Evolutionary conservation across 805 yeast genomes (phyloP).

Genomic region (Vanderwaltozyma polyspora): DNA sequence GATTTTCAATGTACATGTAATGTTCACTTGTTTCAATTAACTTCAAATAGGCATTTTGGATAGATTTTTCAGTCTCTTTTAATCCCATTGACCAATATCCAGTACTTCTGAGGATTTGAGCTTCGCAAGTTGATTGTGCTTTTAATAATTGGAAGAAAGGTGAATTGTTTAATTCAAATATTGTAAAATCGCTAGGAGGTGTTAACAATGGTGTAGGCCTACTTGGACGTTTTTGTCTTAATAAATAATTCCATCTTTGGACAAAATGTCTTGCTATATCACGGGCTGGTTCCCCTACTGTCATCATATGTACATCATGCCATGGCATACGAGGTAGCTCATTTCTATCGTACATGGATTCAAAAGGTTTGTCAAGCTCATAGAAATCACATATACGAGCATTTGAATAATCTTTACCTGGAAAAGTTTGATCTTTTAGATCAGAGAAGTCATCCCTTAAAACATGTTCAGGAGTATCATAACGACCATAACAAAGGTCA

Average conservation of each 20-base stretch:
- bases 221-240: slow-evolving; percentile 90
- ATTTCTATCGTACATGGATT: slow-evolving; percentile 80
- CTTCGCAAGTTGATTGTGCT: slow-evolving; percentile 78
- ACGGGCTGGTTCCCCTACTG: slow-evolving; percentile 88
- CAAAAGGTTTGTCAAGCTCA: slow-evolving; percentile 74
- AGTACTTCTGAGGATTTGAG: slow-evolving; percentile 80
- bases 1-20: slow-evolving; percentile 89
- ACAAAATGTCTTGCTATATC: slow-evolving; percentile 90
- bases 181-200: slow-evolving; percentile 83
- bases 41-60: slow-evolving; percentile 85
- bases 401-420: slow-evolving; percentile 96
- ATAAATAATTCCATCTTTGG: slow-evolving; percentile 91
- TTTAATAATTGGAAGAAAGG: slow-evolving; percentile 31
- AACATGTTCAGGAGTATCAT: slow-evolving; percentile 93
- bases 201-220: slow-evolving; percentile 82
- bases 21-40: slow-evolving; percentile 87
- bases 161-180: slow-evolving; percentile 51
- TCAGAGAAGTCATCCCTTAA: slow-evolving; percentile 61
- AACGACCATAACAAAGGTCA: slow-evolving; percentile 91
- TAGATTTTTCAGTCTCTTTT: slow-evolving; percentile 73
- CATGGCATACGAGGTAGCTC: slow-evolving; percentile 93
- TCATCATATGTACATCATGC: slow-evolving; percentile 97
- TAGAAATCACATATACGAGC: slow-evolving; percentile 85
- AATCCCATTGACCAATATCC: slow-evolving; percentile 91
- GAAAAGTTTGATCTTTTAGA: slow-evolving; percentile 51